Percentiles rank a stretch among this genome's conserved stretches.
Conservation (phyloP, 2,329 filamentous ascomycete genomes). For the Acephala macrosclerotiorum region DNA sequence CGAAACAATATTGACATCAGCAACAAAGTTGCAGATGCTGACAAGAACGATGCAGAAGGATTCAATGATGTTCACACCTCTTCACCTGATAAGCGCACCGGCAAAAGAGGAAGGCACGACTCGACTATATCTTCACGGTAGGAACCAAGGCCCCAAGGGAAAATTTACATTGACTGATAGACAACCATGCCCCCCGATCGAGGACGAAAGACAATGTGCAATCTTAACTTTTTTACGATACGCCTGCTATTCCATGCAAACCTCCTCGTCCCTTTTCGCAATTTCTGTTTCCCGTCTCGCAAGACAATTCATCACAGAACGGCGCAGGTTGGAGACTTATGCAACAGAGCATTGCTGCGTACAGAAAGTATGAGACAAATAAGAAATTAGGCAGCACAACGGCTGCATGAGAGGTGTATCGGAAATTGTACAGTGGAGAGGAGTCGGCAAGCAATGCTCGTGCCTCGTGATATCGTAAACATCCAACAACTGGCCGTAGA, state of each 20-base stretch:
- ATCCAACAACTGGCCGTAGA: constrained; percentile 15
- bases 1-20: background rate
- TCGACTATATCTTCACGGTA: background rate
- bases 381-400: constrained; percentile 30
- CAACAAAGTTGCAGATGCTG: background rate
- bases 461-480: constrained; percentile 27
- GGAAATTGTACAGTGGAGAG: constrained; percentile 42
- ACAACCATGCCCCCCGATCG: constrained; percentile 10
- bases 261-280: constrained; percentile 43
- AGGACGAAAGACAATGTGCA: constrained; percentile 24
- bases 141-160: background rate
- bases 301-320: constrained; percentile 41
- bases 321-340: constrained; percentile 44
- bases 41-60: background rate
- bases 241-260: constrained; percentile 44
- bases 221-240: constrained; percentile 41
- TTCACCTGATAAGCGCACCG: background rate
- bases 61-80: background rate
- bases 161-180: constrained; percentile 31
- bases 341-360: constrained; percentile 37
- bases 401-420: constrained; percentile 32
- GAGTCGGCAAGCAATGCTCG: constrained; percentile 30
- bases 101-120: constrained; percentile 9
- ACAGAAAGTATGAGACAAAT: constrained; percentile 22
- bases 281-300: constrained; percentile 36